Evolutionary conservation across 805 yeast species (phyloP).

Genomic region (Candida coquimbonensis): DNA sequence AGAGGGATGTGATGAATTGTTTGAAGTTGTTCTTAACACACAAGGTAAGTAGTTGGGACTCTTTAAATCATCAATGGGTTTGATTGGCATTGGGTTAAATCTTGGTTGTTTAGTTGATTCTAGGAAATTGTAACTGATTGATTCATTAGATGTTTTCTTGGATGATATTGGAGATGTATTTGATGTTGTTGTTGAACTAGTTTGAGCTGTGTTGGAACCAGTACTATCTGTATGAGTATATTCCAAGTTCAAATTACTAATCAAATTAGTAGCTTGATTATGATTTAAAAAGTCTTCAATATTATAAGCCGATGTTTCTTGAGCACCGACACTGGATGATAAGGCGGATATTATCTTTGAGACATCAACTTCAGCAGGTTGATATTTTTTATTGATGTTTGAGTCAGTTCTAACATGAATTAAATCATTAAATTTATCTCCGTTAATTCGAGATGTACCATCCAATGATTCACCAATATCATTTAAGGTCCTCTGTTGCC

Average conservation of each 20-base stretch:
- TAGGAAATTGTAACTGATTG: conserved; percentile 10
- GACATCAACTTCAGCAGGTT: conserved; percentile 19
- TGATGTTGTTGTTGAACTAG: background rate
- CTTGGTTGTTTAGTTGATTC: conserved; percentile 13
- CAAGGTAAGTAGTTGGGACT: conserved; percentile 78
- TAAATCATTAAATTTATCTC: background rate
- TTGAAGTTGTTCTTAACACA: conserved; percentile 43
- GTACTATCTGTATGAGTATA: conserved; percentile 3
- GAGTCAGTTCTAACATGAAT: background rate
- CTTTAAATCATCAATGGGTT: conserved; percentile 62
- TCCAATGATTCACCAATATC: conserved; percentile 12
- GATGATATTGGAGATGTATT: conserved; percentile 14
- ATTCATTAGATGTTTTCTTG: conserved; percentile 18
- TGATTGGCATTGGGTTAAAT: conserved; percentile 27
- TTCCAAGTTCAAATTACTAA: conserved; percentile 4
- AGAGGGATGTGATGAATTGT: background rate
- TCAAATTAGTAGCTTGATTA: conserved; percentile 1
- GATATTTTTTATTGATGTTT: conserved; percentile 8
- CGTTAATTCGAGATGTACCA: background rate
- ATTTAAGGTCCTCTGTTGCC: background rate
- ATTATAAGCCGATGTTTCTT: conserved; percentile 1
- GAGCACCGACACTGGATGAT: background rate
- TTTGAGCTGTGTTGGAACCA: background rate
- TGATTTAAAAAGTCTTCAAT: conserved; percentile 7
- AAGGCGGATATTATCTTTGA: conserved; percentile 8